Percentiles rank a stretch among this genome's conserved stretches.
phyloP scores from a whole-genome alignment of 2,329 filamentous ascomycete genomes.

The Penicillium sp. region DNA sequence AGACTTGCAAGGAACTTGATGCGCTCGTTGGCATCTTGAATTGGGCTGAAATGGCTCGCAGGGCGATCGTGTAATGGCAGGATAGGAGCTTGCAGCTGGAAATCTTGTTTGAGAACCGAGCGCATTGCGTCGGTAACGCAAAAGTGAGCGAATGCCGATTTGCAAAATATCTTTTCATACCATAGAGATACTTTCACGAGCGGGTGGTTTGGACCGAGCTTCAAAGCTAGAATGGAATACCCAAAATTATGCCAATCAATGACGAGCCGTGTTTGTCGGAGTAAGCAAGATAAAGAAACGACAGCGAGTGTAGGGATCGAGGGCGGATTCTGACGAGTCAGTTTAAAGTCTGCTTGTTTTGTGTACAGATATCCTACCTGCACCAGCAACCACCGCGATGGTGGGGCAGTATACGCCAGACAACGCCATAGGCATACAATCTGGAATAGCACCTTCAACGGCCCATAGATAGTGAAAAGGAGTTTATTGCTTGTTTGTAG shows the following conservation, averaged over 20 bases:
- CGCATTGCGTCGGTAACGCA: slow-evolving; percentile 91
- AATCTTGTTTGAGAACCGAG: slow-evolving; percentile 66
- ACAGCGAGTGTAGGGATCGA: slow-evolving; percentile 87
- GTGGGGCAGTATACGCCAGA: slow-evolving; percentile 71
- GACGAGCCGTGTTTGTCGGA: slow-evolving; percentile 78
- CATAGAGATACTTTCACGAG: slow-evolving; percentile 73
- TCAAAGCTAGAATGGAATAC: slow-evolving; percentile 81
- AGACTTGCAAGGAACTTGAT: slow-evolving; percentile 63
- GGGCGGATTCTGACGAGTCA: slow-evolving; percentile 71
- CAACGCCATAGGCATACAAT: slow-evolving; percentile 67
- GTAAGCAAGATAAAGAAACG: slow-evolving; percentile 67
- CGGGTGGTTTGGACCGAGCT: slow-evolving; percentile 63
- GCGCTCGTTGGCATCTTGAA: slow-evolving; percentile 52
- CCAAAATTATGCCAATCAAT: slow-evolving; percentile 99
- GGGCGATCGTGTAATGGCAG: slow-evolving; percentile 83
- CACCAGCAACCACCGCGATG: slow-evolving; percentile 81
- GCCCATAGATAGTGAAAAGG: slow-evolving; percentile 75
- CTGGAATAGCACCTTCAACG: slow-evolving; percentile 85
- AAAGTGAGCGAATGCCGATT: slow-evolving; percentile 70
- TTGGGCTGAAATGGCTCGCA: slow-evolving; percentile 74
- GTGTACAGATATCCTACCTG: slow-evolving; percentile 54
- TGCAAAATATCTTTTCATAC: slow-evolving; percentile 75
- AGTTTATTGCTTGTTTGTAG: slow-evolving; percentile 68
- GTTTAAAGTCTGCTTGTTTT: background rate
- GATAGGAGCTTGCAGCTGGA: slow-evolving; percentile 64